phyloP scores from a whole-genome alignment of 306 rosid species.

The Inga laurina region DNA sequence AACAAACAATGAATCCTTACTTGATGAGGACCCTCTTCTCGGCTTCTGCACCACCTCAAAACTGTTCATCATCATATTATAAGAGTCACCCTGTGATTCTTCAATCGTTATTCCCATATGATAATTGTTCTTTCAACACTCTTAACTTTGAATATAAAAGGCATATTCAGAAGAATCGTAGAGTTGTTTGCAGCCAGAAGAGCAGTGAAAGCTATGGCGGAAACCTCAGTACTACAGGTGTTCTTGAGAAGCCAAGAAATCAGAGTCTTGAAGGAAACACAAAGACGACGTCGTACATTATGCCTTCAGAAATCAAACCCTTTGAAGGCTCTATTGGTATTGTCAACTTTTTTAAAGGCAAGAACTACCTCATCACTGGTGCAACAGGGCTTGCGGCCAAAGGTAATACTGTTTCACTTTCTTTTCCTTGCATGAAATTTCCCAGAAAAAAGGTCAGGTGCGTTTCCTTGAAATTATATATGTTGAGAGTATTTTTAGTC shows the following conservation, averaged over 20 bases:
- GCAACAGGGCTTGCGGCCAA: conserved; percentile 64
- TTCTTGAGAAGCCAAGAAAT: not conserved
- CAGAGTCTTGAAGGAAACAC: not conserved
- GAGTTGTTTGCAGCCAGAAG: not conserved
- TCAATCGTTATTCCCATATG: not conserved
- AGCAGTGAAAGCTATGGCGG: not conserved
- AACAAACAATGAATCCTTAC: not conserved
- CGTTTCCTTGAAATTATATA: not conserved
- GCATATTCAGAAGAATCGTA: no score
- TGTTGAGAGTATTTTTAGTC: not conserved
- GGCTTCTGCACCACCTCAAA: not conserved
- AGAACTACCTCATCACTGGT: conserved; percentile 51
- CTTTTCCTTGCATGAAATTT: not conserved
- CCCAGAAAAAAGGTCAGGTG: not conserved
- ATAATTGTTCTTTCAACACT: not conserved
- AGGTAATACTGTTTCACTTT: conserved; percentile 30
- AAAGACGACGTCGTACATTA: not conserved
- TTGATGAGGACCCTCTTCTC: not conserved
- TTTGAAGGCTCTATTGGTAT: conserved; percentile 42
- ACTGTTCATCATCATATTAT: not conserved
- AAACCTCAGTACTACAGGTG: not conserved
- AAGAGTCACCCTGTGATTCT: not conserved
- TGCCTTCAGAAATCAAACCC: not conserved
- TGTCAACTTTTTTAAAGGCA: conserved; percentile 46
- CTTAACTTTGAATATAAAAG: not conserved